These are phyloP conservation scores for Arxiozyma bovina DNA, from an alignment of 1,139 yeast genomes.

Conservation along the genomic window DNA sequence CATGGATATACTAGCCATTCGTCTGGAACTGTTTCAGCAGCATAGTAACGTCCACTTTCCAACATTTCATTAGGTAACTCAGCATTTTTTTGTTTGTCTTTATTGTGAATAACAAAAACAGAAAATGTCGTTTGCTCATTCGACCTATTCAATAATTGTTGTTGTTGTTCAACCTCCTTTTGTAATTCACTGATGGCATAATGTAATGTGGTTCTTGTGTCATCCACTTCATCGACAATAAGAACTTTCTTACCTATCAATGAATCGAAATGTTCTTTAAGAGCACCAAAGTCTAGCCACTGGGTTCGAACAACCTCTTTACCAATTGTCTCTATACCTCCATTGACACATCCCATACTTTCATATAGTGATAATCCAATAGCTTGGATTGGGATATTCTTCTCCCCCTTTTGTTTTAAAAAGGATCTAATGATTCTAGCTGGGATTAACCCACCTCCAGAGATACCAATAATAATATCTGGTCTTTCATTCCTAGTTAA, in stretches of 20 bases:
- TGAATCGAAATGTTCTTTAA: constrained; percentile 47
- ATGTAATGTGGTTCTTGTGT: constrained; percentile 88
- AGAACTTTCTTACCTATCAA: constrained; percentile 73
- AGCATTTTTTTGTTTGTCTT: constrained; percentile 48
- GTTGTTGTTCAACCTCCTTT: constrained; percentile 63
- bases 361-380: constrained; percentile 86
- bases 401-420: constrained; percentile 74
- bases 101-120: constrained; percentile 52
- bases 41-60: constrained; percentile 41
- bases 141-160: constrained; percentile 29
- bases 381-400: constrained; percentile 89
- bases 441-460: constrained; percentile 93
- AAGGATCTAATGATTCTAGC: constrained; percentile 91
- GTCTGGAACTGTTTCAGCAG: constrained; percentile 48
- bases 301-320: constrained; percentile 86
- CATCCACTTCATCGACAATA: constrained; percentile 92
- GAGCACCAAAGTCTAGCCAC: constrained; percentile 76
- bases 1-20: constrained; percentile 59
- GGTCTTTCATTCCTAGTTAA: constrained; percentile 58
- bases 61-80: constrained; percentile 41
- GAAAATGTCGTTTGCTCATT: constrained; percentile 42
- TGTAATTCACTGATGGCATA: constrained; percentile 82
- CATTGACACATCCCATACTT: constrained; percentile 57
- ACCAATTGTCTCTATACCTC: constrained; percentile 59
- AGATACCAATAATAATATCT: constrained; percentile 81